Conservation (phyloP, 306 rosid genomes). For the Corylus avellana region DNA sequence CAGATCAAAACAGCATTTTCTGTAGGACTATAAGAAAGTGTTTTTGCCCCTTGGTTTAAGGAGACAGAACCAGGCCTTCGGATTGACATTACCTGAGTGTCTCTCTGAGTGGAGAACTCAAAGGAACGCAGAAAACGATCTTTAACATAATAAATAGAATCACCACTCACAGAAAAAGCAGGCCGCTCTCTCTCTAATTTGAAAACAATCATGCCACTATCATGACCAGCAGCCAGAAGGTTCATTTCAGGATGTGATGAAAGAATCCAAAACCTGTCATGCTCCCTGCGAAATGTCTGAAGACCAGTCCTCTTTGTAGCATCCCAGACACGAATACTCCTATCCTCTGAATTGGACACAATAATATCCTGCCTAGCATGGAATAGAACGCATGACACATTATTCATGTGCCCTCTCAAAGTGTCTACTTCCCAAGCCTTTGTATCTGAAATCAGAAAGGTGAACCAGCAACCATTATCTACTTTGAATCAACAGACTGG, state of each 20-base stretch:
- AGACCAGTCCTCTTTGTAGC: slow-evolving; percentile 89
- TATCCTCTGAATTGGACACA: slow-evolving; percentile 95
- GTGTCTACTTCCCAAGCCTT: slow-evolving; percentile 99
- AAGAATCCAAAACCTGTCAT: slow-evolving; percentile 97
- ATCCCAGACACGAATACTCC: slow-evolving; percentile 97
- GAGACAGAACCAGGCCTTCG: slow-evolving; percentile 76
- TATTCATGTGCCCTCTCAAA: slow-evolving; percentile 94
- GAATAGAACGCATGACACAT: slow-evolving; percentile 93
- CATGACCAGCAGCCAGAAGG: slow-evolving; percentile 95
- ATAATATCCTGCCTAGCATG: slow-evolving; percentile 93
- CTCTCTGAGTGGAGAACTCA: slow-evolving; percentile 78
- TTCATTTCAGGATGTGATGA: slow-evolving; percentile 95
- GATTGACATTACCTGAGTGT: slow-evolving; percentile 75
- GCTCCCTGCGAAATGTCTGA: slow-evolving; percentile 94
- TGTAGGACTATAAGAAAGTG: slow-evolving; percentile 77
- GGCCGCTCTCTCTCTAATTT: slow-evolving; percentile 95
- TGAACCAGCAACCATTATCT: not conserved
- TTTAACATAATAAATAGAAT: slow-evolving; percentile 66
- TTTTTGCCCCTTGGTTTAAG: slow-evolving; percentile 82
- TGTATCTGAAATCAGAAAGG: slow-evolving; percentile 62
- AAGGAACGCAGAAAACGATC: slow-evolving; percentile 82
- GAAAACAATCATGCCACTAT: slow-evolving; percentile 94
- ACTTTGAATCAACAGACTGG: not conserved
- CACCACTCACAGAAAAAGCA: slow-evolving; percentile 81
- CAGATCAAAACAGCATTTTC: slow-evolving; percentile 91